These are phyloP conservation scores for Solanum hybrid DNA, from an alignment of 305 asterid genomes.

Conservation along the genomic window DNA sequence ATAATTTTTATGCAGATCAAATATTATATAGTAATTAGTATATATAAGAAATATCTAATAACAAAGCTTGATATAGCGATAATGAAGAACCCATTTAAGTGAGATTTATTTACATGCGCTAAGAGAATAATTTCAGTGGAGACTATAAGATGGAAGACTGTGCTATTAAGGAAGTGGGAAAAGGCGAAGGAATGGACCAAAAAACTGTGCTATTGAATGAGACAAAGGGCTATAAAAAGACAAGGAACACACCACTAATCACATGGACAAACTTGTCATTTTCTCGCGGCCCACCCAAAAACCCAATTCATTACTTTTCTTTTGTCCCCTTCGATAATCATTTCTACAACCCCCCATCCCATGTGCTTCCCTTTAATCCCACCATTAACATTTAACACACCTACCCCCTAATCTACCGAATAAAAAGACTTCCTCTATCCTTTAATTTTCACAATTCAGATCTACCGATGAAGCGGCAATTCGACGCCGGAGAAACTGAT, in stretches of 20 bases:
- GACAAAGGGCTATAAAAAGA: constrained; percentile 5
- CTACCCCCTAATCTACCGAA: not conserved
- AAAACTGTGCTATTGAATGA: not conserved
- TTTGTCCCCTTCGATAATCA: constrained; percentile 19
- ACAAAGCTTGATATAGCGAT: too few relatives aligned
- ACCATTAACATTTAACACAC: not conserved
- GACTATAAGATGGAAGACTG: too few relatives aligned
- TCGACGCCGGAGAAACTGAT: constrained; percentile 7
- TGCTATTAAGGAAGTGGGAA: not conserved
- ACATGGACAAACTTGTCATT: constrained; percentile 19
- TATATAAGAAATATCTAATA: too few relatives aligned
- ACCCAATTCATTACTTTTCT: constrained; percentile 11
- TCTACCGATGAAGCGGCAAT: constrained; percentile 1
- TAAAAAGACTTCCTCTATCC: not conserved
- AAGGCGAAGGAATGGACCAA: not conserved
- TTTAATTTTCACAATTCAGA: not conserved
- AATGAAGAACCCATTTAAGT: not conserved
- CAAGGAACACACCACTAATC: constrained; percentile 10
- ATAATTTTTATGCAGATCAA: too few relatives aligned
- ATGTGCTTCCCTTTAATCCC: not conserved
- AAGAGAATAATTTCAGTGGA: too few relatives aligned
- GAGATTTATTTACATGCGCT: too few relatives aligned
- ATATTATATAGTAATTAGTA: too few relatives aligned
- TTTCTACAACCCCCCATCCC: not conserved
- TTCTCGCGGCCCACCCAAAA: not conserved